Percentiles rank a stretch among this genome's conserved stretches.
Conservation (phyloP, 129 eudicot genomes). For the Escallonia herrerae region DNA sequence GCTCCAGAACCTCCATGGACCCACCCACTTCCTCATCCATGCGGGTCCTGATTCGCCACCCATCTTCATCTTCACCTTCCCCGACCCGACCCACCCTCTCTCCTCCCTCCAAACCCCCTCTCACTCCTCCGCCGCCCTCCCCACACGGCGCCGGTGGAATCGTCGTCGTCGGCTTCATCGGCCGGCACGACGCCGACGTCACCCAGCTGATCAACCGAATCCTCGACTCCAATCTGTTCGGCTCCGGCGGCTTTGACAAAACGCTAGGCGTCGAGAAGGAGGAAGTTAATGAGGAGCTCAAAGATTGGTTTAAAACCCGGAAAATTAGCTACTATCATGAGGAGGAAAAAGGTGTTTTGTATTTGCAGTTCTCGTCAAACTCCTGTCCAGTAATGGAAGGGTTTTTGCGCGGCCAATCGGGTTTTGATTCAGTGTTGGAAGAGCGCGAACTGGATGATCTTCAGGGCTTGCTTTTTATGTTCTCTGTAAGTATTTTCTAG, state of each 20-base stretch:
- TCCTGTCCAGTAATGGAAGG: conserved; percentile 39
- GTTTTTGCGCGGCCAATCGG: conserved; percentile 17
- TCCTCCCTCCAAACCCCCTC: conserved; percentile 7
- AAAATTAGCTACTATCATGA: conserved; percentile 58
- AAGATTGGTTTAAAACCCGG: conserved; percentile 49
- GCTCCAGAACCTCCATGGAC: conserved; percentile 32
- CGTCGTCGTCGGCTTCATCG: conserved; percentile 81
- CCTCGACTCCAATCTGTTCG: conserved; percentile 63
- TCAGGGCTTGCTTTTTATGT: conserved; percentile 85
- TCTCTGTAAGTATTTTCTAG: conserved; percentile 53
- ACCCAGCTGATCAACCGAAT: conserved; percentile 68
- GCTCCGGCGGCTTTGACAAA: conserved; percentile 58
- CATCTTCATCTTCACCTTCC: conserved; percentile 23
- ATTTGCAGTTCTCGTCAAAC: conserved; percentile 45
- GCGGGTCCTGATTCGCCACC: conserved; percentile 79
- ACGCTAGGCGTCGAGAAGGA: conserved; percentile 28
- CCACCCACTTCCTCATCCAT: conserved; percentile 52
- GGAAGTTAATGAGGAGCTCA: conserved; percentile 42
- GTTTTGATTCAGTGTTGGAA: conserved; percentile 52
- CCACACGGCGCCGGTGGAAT: conserved; percentile 40
- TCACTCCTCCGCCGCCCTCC: conserved; percentile 22
- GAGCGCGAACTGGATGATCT: conserved; percentile 70
- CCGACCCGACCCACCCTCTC: conserved; percentile 16
- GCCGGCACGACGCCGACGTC: conserved; percentile 43
- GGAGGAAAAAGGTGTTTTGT: conserved; percentile 55